Evolutionary conservation across 176 grass and related monocot genomes (phyloP), one percentile per base, ranked within the genome.

Genomic region (Oryza longistaminata): DNA sequence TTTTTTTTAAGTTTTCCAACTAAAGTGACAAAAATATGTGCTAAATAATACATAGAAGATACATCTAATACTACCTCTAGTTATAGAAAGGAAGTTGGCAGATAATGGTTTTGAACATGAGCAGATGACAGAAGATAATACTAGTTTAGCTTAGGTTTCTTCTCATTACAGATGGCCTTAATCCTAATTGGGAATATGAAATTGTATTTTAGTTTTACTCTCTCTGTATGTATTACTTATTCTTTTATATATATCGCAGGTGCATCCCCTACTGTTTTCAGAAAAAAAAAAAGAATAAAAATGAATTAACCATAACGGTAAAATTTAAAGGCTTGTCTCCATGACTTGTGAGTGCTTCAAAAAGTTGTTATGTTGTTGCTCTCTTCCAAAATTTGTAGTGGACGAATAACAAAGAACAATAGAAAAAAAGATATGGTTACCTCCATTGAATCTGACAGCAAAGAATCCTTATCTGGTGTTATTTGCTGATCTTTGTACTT

Each of bases 381-480:
- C 67, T 25, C 46, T 70, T 69, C 50, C 48, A 17, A 1, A 60
- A 66, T 43, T 48, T 65, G 40, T 9, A 16, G 68, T 48, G 25
- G 16, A 19, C 73, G 21, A 60, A 77, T 78, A 4, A 64, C 2
- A 78, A 50, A 78, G 15, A 40, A 8, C 68, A 83, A 74, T 37
- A 21, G 52, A 40, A 70, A 24, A 65, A 24, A 88, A 77, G 77
- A 35, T 74, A 68, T 58, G 71, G 78, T 96, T 96, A 99, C 96
- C 96, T 96, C 93, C 13, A 81, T 66, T 65, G 85, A 69, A 78
- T 92, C 91, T 64, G 81, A 86, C 53, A 88, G 71, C 24, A 86
- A 52, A 76, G 78, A 77, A 85, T 37, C 68, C 27, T 85, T 85
- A 58, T 94, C 83, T 64, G 75, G 77, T 60, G 74, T 79, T 86